Percentiles rank a stretch among this genome's conserved stretches.
These are phyloP conservation scores for Spatholobus suberectus DNA, from an alignment of 306 rosid genomes.

Conservation along the genomic window DNA sequence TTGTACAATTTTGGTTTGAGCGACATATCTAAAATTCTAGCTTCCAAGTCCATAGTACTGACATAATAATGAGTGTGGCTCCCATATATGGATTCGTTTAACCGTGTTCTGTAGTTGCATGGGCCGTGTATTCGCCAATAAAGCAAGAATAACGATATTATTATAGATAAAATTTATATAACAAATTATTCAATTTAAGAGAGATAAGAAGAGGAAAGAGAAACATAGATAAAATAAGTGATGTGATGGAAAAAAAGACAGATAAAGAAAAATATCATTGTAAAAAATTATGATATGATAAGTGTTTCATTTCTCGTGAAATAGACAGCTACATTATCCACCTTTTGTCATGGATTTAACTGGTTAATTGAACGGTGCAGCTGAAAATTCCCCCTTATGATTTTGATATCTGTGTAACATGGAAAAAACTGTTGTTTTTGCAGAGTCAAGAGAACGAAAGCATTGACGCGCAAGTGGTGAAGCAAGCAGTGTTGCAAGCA, in stretches of 20 bases:
- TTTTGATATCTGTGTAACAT: background rate
- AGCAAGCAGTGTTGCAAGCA: constrained; percentile 75
- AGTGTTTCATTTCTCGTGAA: background rate
- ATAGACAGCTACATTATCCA: background rate
- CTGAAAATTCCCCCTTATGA: background rate
- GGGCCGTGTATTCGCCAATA: background rate
- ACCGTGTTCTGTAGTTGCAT: constrained; percentile 13
- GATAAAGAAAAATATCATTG: background rate
- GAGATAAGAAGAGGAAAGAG: background rate
- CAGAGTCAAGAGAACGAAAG: constrained; percentile 61
- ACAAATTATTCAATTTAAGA: background rate
- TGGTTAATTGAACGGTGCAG: constrained; percentile 1
- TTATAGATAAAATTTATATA: background rate
- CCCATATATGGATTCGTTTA: constrained; percentile 28
- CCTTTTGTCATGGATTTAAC: constrained; percentile 20
- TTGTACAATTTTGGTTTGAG: constrained; percentile 40
- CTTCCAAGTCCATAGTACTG: constrained; percentile 36
- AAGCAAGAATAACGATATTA: background rate
- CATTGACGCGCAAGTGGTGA: constrained; percentile 80
- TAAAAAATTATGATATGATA: background rate
- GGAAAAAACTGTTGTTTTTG: constrained; percentile 4
- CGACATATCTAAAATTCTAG: constrained; percentile 30
- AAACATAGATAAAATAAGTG: background rate
- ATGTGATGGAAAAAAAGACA: background rate
- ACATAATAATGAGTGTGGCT: constrained; percentile 44